Base-by-base conservation (phyloP, 768 basidiomycete species). In the Ephemerocybe angulata region DNA sequence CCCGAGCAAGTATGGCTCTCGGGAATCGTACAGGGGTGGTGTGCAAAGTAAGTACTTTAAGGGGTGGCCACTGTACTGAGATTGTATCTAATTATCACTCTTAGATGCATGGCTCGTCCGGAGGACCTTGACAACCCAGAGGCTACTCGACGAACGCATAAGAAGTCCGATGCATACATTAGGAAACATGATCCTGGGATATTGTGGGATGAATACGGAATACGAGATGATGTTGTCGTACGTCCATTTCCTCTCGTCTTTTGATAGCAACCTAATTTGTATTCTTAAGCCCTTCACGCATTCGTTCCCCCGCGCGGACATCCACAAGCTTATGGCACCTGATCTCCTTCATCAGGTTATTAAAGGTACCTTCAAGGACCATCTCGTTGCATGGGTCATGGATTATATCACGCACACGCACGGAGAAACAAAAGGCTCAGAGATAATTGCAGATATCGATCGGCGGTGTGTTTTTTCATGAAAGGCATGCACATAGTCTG, bases 311-410 rank as follows among this genome's bases (percentile, higher is more conserved):
- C 60, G 64, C 13, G 72, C 73, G 0, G 67, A 75, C 56, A 73
- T 73, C 37, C 67, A 73, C 56, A 63, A 62, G 17, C 60, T 72
- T 2, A 38, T 74, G 0, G 44, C 68, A 10, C 70, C 72, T 1
- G 70, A 74, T 56, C 59, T 74, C 1, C 64, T 75, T 1, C 73
- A 76, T 55, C 73, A 76, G 57, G 24, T 77, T 3, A 73, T 76
- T 60, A 76, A 76, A 54, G 72, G 74, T 8, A 66, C 62, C 1
- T 76, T 76, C 60, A 76, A 75, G 51, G 74, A 75, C 46, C 74
- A 76, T 53, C 57, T 76, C 10, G 73, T 76, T 0, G 50, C 50
- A 8, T 76, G 74, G 75, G 67, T 73, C 1, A 42, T 52, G 1
- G 56, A 69, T 11, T 76, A 72, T 38, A 58, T 78, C 3, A 30